Conservation (phyloP, 2,329 filamentous ascomycete species). For the Sclerotinia sclerotiorum region DNA sequence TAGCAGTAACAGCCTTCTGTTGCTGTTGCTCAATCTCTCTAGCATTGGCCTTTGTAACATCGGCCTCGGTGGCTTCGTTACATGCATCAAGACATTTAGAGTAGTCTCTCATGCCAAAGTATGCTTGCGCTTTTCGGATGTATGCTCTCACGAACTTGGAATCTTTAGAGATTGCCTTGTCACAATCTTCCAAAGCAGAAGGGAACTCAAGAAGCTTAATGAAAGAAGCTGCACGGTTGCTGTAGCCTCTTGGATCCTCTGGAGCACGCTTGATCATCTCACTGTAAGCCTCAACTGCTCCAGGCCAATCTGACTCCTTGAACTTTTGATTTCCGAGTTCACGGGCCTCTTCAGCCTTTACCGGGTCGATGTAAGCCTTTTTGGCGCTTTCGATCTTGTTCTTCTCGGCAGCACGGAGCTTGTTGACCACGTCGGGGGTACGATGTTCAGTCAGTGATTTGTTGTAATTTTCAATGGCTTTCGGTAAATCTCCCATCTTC, state of each 20-base stretch:
- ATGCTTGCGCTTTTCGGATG: slow-evolving; percentile 92
- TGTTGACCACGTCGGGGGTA: slow-evolving; percentile 87
- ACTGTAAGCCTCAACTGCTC: slow-evolving; percentile 85
- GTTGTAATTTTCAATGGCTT: slow-evolving; percentile 87
- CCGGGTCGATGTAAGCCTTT: slow-evolving; percentile 82
- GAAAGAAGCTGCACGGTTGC: slow-evolving; percentile 94
- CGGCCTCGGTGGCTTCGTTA: slow-evolving; percentile 74
- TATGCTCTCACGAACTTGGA: slow-evolving; percentile 93
- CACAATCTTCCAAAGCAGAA: slow-evolving; percentile 87
- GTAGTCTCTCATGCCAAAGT: slow-evolving; percentile 98
- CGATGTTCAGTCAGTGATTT: slow-evolving; percentile 95
- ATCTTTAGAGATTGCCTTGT: slow-evolving; percentile 87
- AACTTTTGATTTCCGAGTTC: slow-evolving; percentile 96
- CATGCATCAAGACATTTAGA: slow-evolving; percentile 91
- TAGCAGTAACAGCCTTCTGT: slow-evolving; percentile 86
- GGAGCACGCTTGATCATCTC: slow-evolving; percentile 98
- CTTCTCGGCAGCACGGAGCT: slow-evolving; percentile 89
- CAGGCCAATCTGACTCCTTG: slow-evolving; percentile 95
- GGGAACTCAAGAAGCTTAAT: slow-evolving; percentile 97
- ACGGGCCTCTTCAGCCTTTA: slow-evolving; percentile 91
- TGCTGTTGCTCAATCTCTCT: slow-evolving; percentile 93
- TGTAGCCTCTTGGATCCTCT: slow-evolving; percentile 89
- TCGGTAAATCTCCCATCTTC: slow-evolving; percentile 75
- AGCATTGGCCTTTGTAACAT: slow-evolving; percentile 73
- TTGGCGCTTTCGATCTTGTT: slow-evolving; percentile 74